These are phyloP conservation scores for Escovopsis sp. DNA, from an alignment of 2,329 filamentous ascomycete species.

Conservation along the genomic window DNA sequence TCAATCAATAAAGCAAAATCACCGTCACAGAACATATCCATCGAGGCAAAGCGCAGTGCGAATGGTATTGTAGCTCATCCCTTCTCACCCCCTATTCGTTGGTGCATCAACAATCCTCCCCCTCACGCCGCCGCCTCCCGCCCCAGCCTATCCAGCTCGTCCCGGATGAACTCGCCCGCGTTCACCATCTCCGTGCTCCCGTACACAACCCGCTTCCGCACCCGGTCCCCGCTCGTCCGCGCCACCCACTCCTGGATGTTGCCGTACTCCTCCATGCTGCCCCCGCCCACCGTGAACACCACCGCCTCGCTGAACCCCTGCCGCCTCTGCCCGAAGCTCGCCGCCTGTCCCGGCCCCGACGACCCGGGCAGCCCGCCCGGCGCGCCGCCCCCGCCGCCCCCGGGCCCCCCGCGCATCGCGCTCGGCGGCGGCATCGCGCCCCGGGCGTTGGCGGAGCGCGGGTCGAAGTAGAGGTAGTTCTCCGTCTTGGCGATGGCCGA, in stretches of 20 bases:
- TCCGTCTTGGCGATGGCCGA: constrained; percentile 94
- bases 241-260: constrained; percentile 94
- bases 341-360: constrained; percentile 48
- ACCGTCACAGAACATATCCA: no score
- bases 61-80: no score
- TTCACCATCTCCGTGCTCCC: constrained; percentile 77
- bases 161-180: constrained; percentile 49
- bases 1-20: no score
- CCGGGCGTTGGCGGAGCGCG: constrained; percentile 79
- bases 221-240: constrained; percentile 52
- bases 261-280: constrained; percentile 97
- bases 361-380: constrained; percentile 35
- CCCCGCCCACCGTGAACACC: constrained; percentile 89
- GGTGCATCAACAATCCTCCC: constrained; percentile 1
- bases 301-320: constrained; percentile 84
- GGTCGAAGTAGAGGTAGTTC: constrained; percentile 94
- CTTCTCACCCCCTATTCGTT: no score
- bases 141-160: constrained; percentile 49
- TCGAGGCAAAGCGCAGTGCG: no score
- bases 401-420: constrained; percentile 30
- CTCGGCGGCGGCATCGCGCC: constrained; percentile 80
- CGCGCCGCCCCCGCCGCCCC: constrained; percentile 19
- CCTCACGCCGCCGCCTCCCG: constrained; percentile 33
- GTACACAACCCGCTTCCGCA: constrained; percentile 75
- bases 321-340: constrained; percentile 78